Evolutionary conservation across 768 basidiomycete genomes (phyloP), one percentile per base, ranked within the genome.

Genomic region (Boletellus ananas): DNA sequence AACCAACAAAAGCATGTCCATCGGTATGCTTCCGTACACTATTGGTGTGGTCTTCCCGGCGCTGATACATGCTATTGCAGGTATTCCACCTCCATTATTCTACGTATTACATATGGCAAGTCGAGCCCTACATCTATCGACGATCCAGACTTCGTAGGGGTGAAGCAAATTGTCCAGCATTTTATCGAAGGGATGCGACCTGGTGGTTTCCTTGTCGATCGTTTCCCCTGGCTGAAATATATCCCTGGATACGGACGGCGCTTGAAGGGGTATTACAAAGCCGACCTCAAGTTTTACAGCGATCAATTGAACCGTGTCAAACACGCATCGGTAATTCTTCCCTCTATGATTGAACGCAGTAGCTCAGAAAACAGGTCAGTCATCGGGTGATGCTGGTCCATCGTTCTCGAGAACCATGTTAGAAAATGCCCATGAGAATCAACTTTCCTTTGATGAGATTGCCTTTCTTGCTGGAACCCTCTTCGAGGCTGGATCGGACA

Each of bases 401-500:
- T 70, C 78, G 0, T 84, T 85, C 50, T 76, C 74, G 0, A 77
- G 72, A 60, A 78, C 78, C 27, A 68, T 84, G 16, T 59, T 84
- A 6, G 79, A 83, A 52, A 72, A 71, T 10, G 73, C 74, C 51
- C 50, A 60, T 0, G 74, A 78, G 35, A 73, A 79, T 33, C 74
- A 71, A 6, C 68, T 84, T 9, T 72, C 79, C 4, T 67, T 74
- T 37, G 69, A 77, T 44, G 80, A 85, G 49, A 74, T 76, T 13
- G 70, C 81, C 0, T 84, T 79, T 58, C 74, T 85, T 36, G 76
- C 78, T 1, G 83, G 83, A 2, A 73, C 73, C 23, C 72, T 84
- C 62, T 83, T 81, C 53, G 83, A 79, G 38, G 83, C 81, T 10
- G 82, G 83, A 4, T 75, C 75, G 0, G 83, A 81, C 50, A 84